Conservation (phyloP, 2,329 filamentous ascomycete species). For the Fusarium vanettenii region DNA sequence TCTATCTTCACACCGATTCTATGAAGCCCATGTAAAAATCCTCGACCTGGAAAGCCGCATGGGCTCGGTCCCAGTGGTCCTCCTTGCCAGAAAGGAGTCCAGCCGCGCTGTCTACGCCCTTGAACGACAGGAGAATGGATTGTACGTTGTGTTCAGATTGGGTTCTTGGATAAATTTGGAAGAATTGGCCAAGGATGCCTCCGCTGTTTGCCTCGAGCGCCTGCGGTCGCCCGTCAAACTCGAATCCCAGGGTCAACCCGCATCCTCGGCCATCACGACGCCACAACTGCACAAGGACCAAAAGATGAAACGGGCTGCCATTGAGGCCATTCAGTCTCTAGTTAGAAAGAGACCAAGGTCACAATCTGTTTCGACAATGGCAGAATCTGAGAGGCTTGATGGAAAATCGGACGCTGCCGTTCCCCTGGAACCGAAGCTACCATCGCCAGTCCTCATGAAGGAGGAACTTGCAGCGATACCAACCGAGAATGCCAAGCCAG, state of each 20-base stretch:
- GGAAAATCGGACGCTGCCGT: slow-evolving; percentile 23
- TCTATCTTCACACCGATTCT: slow-evolving; percentile 65
- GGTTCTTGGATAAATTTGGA: slow-evolving; percentile 73
- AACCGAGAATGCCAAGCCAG: neutral
- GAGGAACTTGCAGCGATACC: slow-evolving; percentile 23
- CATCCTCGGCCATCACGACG: slow-evolving; percentile 51
- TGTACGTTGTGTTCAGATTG: slow-evolving; percentile 77
- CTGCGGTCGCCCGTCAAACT: slow-evolving; percentile 34
- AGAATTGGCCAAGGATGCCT: slow-evolving; percentile 62
- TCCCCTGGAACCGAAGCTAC: slow-evolving; percentile 29
- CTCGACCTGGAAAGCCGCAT: slow-evolving; percentile 73
- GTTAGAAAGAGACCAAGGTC: slow-evolving; percentile 64
- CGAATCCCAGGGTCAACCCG: slow-evolving; percentile 29
- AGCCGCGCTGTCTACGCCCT: slow-evolving; percentile 68
- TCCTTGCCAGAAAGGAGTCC: slow-evolving; percentile 70
- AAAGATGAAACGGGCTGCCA: slow-evolving; percentile 68
- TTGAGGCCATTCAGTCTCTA: slow-evolving; percentile 72
- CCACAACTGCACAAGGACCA: slow-evolving; percentile 60
- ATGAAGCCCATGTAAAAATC: slow-evolving; percentile 71
- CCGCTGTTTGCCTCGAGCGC: slow-evolving; percentile 49
- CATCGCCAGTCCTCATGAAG: slow-evolving; percentile 31
- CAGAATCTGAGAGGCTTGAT: slow-evolving; percentile 40
- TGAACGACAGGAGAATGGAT: slow-evolving; percentile 70
- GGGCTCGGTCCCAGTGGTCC: slow-evolving; percentile 63
- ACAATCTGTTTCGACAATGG: slow-evolving; percentile 54